Evolutionary conservation across 768 basidiomycete species (phyloP).

Genomic region (Trametes gibbosa): DNA sequence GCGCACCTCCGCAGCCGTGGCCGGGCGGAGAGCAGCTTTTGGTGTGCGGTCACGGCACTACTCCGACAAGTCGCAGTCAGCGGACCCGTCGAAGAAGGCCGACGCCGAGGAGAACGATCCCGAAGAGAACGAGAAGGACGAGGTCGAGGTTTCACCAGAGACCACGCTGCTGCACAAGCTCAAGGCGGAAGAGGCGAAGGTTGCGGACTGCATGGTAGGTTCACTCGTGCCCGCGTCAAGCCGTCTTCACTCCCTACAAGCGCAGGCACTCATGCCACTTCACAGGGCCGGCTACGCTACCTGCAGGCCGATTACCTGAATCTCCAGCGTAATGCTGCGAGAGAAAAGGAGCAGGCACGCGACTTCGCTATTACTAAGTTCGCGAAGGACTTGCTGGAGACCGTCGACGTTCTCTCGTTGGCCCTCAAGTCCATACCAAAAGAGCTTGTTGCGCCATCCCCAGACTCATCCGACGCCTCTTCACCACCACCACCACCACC

Average conservation of each 20-base stretch:
- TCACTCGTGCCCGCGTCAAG: background rate
- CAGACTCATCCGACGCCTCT: conserved; percentile 23
- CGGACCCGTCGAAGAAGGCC: conserved; percentile 28
- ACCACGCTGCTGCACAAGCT: conserved; percentile 50
- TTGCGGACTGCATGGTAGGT: conserved; percentile 81
- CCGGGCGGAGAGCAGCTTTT: conserved; percentile 23
- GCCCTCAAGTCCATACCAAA: conserved; percentile 78
- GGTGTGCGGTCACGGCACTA: conserved; percentile 44
- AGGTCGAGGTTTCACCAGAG: conserved; percentile 25
- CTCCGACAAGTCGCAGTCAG: conserved; percentile 47
- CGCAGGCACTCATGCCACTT: background rate
- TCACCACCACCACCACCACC: conserved; percentile 29
- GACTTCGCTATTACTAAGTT: conserved; percentile 94
- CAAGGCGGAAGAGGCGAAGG: conserved; percentile 77
- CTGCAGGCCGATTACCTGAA: conserved; percentile 95
- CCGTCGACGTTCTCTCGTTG: conserved; percentile 84
- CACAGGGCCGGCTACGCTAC: conserved; percentile 84
- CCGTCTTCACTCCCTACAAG: background rate
- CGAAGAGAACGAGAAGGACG: conserved; percentile 24
- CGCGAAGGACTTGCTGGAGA: conserved; percentile 85
- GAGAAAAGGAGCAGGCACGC: conserved; percentile 88
- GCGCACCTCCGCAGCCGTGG: conserved; percentile 34
- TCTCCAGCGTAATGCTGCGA: conserved; percentile 84
- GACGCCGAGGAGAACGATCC: conserved; percentile 11
- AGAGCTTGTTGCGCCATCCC: conserved; percentile 36